Evolutionary conservation across 202 grass and related monocot genomes (phyloP), one percentile per base, ranked within the genome.

Genomic region (Setaria italica): DNA sequence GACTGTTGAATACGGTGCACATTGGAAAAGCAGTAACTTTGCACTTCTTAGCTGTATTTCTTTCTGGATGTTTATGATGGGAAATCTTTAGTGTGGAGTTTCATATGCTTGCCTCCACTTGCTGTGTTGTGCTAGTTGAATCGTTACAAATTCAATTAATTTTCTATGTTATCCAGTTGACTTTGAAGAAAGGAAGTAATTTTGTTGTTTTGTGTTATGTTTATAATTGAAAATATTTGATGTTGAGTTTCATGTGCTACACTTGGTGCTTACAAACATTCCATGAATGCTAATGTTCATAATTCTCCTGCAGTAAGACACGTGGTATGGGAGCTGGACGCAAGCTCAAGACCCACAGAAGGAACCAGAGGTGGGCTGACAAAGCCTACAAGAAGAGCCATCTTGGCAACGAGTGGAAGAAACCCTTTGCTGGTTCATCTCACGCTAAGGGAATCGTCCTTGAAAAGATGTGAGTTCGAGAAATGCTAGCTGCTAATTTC

Each of bases 371-470:
- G 51, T 94, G 92, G 89, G 92, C 89, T 14, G 92, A 90, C 77
- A 91, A 89, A 80, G 76, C 92, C 46, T 94, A 94, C 81, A 89
- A 91, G 84, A 88, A 94, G 84, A 91, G 92, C 43, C 92, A 87
- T 89, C 87, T 91, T 10, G 92, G 89, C 11, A 94, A 94, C 1
- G 89, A 89, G 87, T 94, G 92, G 92, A 94, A 94, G 87, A 94
- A 92, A 58, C 92, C 92, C 4, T 91, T 94, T 11, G 87, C 92
- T 42, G 90, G 92, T 67, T 94, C 92, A 49, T 94, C 87, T 65
- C 92, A 94, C 4, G 92, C 87, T 7, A 94, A 94, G 77, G 92
- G 92, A n/a, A 94, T 92, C 11, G 90, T 92, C 81, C 87, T 94
- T 17, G 92, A 94, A 47, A 94, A 92, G 81, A 92, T 92, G 90